Evolutionary conservation across 768 basidiomycete genomes (phyloP).

Genomic region (Kwoniella mangroviensis): DNA sequence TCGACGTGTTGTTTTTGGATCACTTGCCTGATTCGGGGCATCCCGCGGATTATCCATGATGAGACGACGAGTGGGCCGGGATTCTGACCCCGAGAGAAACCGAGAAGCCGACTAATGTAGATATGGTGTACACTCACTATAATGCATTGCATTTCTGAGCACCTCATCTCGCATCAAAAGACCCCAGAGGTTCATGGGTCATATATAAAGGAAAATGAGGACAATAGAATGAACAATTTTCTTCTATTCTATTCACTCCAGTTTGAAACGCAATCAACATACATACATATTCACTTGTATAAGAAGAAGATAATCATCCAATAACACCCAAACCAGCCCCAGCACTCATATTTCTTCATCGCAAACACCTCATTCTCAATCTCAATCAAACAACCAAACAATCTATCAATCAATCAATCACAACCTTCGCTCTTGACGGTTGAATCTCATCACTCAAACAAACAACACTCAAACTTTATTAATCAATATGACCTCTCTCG

Average conservation of each 20-base stretch:
- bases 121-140: background rate
- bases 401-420: background rate
- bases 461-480: background rate
- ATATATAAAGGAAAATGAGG: constrained; percentile 1
- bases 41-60: background rate
- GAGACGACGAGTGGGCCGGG: background rate
- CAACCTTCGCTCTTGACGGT: background rate
- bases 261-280: background rate
- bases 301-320: too few relatives aligned
- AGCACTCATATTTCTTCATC: background rate
- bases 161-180: background rate
- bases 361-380: background rate
- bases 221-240: background rate
- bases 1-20: background rate
- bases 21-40: background rate
- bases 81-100: background rate
- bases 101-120: background rate
- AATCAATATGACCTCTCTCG: constrained; percentile 17
- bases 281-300: background rate
- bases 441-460: too few relatives aligned
- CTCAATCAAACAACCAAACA: background rate
- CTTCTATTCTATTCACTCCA: background rate
- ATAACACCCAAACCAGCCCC: too few relatives aligned
- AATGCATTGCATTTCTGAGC: background rate
- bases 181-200: too few relatives aligned